Conservation (phyloP, 164 flowering plant species). For the Berberis thunbergii region DNA sequence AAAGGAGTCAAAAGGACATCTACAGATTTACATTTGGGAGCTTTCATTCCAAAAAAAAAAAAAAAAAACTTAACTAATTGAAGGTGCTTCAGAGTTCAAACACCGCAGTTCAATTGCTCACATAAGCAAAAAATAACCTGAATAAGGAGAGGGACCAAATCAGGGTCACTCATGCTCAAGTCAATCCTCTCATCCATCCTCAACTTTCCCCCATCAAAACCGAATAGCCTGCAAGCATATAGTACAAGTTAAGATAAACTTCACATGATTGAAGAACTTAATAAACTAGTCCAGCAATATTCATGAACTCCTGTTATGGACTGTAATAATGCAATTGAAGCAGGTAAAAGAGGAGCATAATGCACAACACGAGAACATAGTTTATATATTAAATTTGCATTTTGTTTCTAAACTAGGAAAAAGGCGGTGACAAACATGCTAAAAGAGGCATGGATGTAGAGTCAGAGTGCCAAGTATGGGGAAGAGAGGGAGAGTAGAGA, state of each 20-base stretch:
- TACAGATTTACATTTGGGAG: too few relatives aligned
- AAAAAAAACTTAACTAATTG: neutral
- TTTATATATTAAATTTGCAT: too few relatives aligned
- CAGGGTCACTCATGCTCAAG: slow-evolving; percentile 93
- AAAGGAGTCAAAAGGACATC: too few relatives aligned
- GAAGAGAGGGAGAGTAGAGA: too few relatives aligned
- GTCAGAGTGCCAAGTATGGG: too few relatives aligned
- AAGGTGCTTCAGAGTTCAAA: neutral
- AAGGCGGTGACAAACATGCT: too few relatives aligned
- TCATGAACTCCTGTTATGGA: neutral
- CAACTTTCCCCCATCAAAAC: slow-evolving; percentile 76
- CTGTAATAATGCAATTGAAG: too few relatives aligned
- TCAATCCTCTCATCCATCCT: slow-evolving; percentile 90
- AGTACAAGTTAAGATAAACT: slow-evolving; percentile 1
- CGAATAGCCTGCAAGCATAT: slow-evolving; percentile 58
- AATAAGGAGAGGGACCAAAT: slow-evolving; percentile 85
- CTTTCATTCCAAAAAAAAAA: neutral
- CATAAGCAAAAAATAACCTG: slow-evolving; percentile 42
- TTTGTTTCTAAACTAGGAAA: too few relatives aligned
- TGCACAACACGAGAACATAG: too few relatives aligned
- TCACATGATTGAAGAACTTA: neutral
- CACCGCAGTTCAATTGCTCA: neutral
- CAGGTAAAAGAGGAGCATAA: too few relatives aligned
- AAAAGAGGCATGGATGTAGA: too few relatives aligned
- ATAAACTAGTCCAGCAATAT: neutral